Evolutionary conservation across 2,329 filamentous ascomycete genomes (phyloP), one percentile per base, ranked within the genome.

Genomic region (Phoma sp.): DNA sequence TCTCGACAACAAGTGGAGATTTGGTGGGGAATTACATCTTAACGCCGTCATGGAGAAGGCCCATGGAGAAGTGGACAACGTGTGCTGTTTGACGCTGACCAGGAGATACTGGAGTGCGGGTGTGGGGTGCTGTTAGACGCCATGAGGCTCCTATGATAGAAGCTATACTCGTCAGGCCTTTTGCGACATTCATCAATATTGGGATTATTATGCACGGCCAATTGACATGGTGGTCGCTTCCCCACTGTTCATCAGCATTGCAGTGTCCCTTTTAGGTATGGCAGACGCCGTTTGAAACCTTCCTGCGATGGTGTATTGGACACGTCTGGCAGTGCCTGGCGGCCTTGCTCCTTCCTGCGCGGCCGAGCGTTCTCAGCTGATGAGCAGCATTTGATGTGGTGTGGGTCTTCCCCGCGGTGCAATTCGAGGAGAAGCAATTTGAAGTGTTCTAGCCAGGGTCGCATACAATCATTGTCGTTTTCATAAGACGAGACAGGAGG

Each of bases 21-120:
- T 38, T 47, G 46, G 52, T 55, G 52, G 52, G 37, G 52, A 50
- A 55, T 50, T 55, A 55, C 52, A 55, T 55, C 23, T 36, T 13
- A 18, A 50, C 52, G 40, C 52, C 52, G 52, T 55, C 52, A 55
- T 55, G 52, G 52, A 47, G 46, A 42, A 37, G 24, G 30, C n/a
- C 25, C 9, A 46, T 42, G 41, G 41, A 42, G 41, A 55, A 38
- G 25, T 11, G 13, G 35, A n/a, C 40, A 45, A 23, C 30, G 42
- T 42, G 46, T 47, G 11, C 30, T 24, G 27, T 36, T 30, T 25
- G 29, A 29, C n/a, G 37, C 44, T 36, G 35, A 11, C 33, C 44
- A 36, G 27, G 27, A 39, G 39, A 18, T 18, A 18, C 18, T 18
- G 33, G 18, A 40, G n/a, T 44, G 40, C 40, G 33, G 40, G 45